These are phyloP conservation scores for Cladobotryum protrusum DNA, from an alignment of 2,329 filamentous ascomycete species.

Conservation along the genomic window DNA sequence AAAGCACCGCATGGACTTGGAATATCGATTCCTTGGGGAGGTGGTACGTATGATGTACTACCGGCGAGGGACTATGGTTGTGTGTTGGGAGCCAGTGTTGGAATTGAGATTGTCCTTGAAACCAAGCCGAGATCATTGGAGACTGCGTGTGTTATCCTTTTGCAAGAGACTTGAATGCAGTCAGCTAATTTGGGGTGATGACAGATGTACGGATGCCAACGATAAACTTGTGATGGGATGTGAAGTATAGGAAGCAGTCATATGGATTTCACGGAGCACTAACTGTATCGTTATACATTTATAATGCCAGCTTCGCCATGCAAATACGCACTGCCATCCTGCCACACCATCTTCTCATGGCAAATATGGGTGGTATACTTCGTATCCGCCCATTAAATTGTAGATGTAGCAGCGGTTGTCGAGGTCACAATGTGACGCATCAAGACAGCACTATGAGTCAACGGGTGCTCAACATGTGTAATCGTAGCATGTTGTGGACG, in stretches of 20 bases:
- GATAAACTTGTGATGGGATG: constrained; percentile 21
- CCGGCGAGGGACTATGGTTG: constrained; percentile 18
- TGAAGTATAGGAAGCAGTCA: constrained; percentile 12
- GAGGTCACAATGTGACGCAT: too few species aligned
- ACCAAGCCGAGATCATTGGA: constrained; percentile 14
- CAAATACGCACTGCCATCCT: background rate
- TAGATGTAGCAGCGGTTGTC: too few species aligned
- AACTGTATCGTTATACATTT: constrained; percentile 19
- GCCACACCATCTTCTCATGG: too few species aligned
- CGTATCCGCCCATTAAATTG: too few species aligned
- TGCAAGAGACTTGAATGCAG: constrained; percentile 13
- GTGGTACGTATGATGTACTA: constrained; percentile 12
- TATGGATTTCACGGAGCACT: background rate
- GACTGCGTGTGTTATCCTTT: constrained; percentile 18
- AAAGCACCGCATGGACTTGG: too few species aligned
- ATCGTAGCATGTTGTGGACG: too few species aligned
- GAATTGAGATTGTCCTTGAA: constrained; percentile 14
- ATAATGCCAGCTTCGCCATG: constrained; percentile 13
- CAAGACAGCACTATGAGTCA: too few species aligned
- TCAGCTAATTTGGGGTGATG: constrained; percentile 16
- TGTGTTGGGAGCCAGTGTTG: constrained; percentile 18
- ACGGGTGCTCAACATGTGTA: too few species aligned
- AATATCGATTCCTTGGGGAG: too few species aligned
- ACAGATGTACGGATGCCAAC: constrained; percentile 15
- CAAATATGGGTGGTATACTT: too few species aligned